These are phyloP conservation scores for Aspergillus ustus DNA, from an alignment of 2,329 filamentous ascomycete genomes.

Conservation along the genomic window DNA sequence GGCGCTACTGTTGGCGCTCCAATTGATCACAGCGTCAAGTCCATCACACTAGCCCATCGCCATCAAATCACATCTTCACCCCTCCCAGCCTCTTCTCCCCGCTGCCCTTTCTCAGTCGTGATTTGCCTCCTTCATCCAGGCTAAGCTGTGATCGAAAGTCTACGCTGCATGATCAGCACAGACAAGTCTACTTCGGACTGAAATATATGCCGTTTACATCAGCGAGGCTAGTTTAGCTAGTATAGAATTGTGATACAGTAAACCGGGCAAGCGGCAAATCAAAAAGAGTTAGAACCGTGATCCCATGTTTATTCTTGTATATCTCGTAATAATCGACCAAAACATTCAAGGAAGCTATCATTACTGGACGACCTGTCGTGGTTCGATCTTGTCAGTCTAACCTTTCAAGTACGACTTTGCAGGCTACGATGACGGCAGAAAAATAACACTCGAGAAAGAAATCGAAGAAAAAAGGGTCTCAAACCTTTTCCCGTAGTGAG, in stretches of 20 bases:
- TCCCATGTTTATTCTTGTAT: constrained; percentile 30
- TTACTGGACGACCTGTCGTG: constrained; percentile 40
- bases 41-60: constrained; percentile 13
- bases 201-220: not conserved
- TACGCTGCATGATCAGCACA: constrained; percentile 29
- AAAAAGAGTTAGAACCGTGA: constrained; percentile 13
- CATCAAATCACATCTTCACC: constrained; percentile 13
- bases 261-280: not conserved
- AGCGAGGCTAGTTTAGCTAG: not conserved
- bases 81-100: constrained; percentile 8
- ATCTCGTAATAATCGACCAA: constrained; percentile 26
- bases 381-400: constrained; percentile 30
- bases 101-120: constrained; percentile 7
- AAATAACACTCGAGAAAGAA: constrained; percentile 8
- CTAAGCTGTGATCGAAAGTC: constrained; percentile 30
- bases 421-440: constrained; percentile 14
- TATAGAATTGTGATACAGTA: constrained; percentile 10
- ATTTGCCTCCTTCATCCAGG: constrained; percentile 20
- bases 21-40: constrained; percentile 16
- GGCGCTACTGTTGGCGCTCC: constrained; percentile 17
- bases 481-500: constrained; percentile 90
- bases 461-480: constrained; percentile 31
- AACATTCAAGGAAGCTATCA: constrained; percentile 26
- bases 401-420: constrained; percentile 18
- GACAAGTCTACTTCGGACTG: constrained; percentile 3